Evolutionary conservation across 331 rosid genomes (phyloP).

Genomic region (Erythrophleum ivorense): DNA sequence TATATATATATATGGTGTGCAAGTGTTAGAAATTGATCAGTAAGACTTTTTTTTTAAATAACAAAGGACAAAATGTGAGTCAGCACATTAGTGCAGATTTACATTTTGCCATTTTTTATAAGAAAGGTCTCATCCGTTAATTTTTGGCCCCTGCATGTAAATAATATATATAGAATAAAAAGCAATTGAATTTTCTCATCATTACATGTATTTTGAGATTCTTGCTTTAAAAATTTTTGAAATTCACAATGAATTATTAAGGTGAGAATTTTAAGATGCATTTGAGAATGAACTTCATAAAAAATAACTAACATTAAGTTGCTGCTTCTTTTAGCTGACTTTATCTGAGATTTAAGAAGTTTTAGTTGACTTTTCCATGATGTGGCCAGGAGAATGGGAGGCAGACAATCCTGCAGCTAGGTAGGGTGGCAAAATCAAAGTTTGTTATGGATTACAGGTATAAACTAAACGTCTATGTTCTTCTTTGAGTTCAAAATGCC

Average conservation of each 20-base stretch:
- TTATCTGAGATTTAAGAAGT: constrained; percentile 3
- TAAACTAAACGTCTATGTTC: background rate
- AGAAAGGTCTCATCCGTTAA: background rate
- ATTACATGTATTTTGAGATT: background rate
- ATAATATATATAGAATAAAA: background rate
- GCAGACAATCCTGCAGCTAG: constrained; percentile 86
- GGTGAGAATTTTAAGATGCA: background rate
- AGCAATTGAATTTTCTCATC: background rate
- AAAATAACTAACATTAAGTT: background rate
- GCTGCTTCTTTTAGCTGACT: background rate
- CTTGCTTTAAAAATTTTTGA: background rate
- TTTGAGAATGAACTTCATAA: background rate
- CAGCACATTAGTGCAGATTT: background rate
- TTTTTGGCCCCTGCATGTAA: background rate
- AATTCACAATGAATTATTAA: background rate
- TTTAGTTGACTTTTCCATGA: constrained; percentile 28
- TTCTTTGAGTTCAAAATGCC: background rate
- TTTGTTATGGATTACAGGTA: constrained; percentile 95
- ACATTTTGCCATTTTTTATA: background rate
- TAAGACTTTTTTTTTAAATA: background rate
- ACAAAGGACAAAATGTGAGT: background rate
- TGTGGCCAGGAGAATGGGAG: constrained; percentile 68
- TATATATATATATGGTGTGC: background rate
- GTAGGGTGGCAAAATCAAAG: constrained; percentile 77
- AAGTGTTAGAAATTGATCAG: background rate